Percentiles rank a stretch among this genome's conserved stretches.
Evolutionary conservation across 352 stramenopile species (phyloP).

Genomic region (Phytopythium ostracodes): DNA sequence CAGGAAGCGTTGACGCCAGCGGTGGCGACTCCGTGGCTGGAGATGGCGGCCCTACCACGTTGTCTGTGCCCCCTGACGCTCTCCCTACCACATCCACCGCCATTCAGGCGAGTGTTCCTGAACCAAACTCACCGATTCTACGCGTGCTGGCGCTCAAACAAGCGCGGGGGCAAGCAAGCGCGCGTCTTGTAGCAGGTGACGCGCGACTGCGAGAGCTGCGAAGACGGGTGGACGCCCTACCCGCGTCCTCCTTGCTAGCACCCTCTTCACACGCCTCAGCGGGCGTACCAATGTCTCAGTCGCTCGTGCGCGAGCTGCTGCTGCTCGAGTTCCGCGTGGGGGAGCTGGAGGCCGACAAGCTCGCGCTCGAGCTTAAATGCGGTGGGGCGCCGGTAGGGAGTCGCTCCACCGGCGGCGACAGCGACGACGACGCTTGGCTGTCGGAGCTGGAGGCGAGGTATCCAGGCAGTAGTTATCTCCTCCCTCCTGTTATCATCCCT

Average conservation of each 20-base stretch:
- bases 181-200: neutral
- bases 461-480: no score
- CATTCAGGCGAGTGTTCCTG: neutral
- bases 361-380: constrained; percentile 14
- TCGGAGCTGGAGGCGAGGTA: neutral
- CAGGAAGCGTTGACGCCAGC: neutral
- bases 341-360: constrained; percentile 90
- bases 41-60: neutral
- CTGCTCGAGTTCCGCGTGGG: constrained; percentile 87
- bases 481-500: neutral
- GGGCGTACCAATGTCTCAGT: constrained; percentile 10
- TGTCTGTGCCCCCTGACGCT: neutral
- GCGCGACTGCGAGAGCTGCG: neutral
- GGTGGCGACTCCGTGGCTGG: neutral
- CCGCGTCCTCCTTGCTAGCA: neutral
- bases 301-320: constrained; percentile 56
- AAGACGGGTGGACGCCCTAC: neutral
- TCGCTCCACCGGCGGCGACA: neutral
- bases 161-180: neutral
- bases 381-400: neutral
- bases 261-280: neutral
- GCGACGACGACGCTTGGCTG: neutral
- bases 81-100: neutral
- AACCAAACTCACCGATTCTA: no score
- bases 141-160: neutral